These are phyloP conservation scores for Colletotrichum tanaceti DNA, from an alignment of 2,329 filamentous ascomycete species.

Conservation along the genomic window DNA sequence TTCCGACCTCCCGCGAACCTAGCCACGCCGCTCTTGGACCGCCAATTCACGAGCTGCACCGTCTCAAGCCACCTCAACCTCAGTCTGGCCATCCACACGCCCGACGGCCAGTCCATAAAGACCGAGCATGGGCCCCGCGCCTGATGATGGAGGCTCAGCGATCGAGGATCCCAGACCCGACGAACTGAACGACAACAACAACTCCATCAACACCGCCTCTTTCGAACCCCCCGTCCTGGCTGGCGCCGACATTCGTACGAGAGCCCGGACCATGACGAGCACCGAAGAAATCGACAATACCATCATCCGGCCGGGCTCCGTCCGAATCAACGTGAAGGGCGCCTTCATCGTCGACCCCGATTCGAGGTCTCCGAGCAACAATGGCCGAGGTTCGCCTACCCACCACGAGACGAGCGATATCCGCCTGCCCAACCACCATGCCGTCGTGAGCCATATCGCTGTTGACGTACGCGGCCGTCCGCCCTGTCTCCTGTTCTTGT, in stretches of 20 bases:
- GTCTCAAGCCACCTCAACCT: conserved; percentile 28
- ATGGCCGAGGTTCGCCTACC: conserved; percentile 60
- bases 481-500: conserved; percentile 42
- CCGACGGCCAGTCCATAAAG: conserved; percentile 33
- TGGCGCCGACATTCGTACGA: conserved; percentile 29
- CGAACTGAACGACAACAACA: conserved; percentile 11
- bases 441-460: conserved; percentile 95
- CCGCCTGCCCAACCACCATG: conserved; percentile 93
- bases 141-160: conserved; percentile 35
- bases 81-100: conserved; percentile 27
- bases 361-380: conserved; percentile 62
- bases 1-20: conserved; percentile 27
- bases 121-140: conserved; percentile 39
- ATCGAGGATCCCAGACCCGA: conserved; percentile 33
- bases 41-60: conserved; percentile 27
- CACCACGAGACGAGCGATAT: conserved; percentile 88
- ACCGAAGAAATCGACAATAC: conserved; percentile 70
- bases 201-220: conserved; percentile 1
- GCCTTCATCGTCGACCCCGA: conserved; percentile 96
- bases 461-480: conserved; percentile 77
- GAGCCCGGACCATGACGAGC: conserved; percentile 55
- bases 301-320: conserved; percentile 73
- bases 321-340: conserved; percentile 95
- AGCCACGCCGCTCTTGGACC: conserved; percentile 31
- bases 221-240: conserved; percentile 23